Conservation (phyloP, 2,329 filamentous ascomycete genomes). For the Cylindrodendrum hubeiense region DNA sequence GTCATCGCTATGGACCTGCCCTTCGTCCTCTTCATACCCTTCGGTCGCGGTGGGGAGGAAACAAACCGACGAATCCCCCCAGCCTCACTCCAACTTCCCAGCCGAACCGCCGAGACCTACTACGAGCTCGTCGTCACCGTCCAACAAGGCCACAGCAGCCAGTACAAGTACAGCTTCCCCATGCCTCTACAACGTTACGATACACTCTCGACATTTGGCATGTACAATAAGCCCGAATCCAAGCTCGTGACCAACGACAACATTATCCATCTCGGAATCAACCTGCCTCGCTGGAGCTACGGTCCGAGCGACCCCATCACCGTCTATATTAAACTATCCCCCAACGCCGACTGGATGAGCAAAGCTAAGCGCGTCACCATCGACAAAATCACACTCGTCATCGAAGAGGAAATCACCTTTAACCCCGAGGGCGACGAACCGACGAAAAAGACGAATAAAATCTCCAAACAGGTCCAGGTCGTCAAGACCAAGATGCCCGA, state of each 20-base stretch:
- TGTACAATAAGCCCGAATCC: conserved; percentile 97
- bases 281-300: conserved; percentile 95
- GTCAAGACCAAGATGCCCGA: conserved; percentile 90
- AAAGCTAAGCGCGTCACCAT: conserved; percentile 95
- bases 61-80: conserved; percentile 90
- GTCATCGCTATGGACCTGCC: conserved; percentile 97
- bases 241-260: conserved; percentile 90
- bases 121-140: conserved; percentile 98
- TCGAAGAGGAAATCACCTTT: conserved; percentile 98
- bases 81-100: conserved; percentile 89
- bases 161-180: conserved; percentile 92
- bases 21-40: conserved; percentile 97
- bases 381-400: conserved; percentile 90
- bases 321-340: conserved; percentile 93
- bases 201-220: conserved; percentile 96
- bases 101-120: conserved; percentile 94
- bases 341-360: conserved; percentile 90
- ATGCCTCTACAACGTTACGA: conserved; percentile 95
- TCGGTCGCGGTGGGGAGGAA: conserved; percentile 90
- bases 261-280: conserved; percentile 90
- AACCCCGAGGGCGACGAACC: conserved; percentile 98
- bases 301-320: conserved; percentile 95
- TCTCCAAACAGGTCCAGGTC: conserved; percentile 85
- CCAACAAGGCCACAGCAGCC: conserved; percentile 87
- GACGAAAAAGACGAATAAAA: conserved; percentile 86